Percentiles rank a stretch among this genome's conserved stretches.
These are phyloP conservation scores for Phanerodontia chrysosporium DNA, from an alignment of 768 basidiomycete species.

Conservation along the genomic window DNA sequence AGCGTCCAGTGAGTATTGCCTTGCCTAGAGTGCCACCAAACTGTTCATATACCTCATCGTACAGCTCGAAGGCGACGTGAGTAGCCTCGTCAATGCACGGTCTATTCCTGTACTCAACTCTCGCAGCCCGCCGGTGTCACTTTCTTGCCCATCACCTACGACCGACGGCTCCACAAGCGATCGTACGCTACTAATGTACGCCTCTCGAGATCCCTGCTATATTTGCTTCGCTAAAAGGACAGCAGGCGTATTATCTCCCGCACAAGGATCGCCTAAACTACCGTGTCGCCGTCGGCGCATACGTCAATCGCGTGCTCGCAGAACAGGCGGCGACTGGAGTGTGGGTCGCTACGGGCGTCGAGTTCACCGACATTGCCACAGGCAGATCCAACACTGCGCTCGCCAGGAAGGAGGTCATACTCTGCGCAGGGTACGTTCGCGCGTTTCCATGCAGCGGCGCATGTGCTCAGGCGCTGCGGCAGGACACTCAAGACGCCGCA, in stretches of 20 bases:
- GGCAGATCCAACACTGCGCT: constrained; percentile 28
- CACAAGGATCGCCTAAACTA: constrained; percentile 27
- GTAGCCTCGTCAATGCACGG: not conserved
- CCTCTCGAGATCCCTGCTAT: not conserved
- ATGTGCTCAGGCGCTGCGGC: not conserved
- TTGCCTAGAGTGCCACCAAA: not conserved
- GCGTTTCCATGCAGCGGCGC: not conserved
- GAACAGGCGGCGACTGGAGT: constrained; percentile 5
- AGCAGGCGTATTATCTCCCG: constrained; percentile 19
- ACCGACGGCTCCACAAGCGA: constrained; percentile 13
- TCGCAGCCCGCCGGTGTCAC: constrained; percentile 7
- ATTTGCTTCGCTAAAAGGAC: not conserved
- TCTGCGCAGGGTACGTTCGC: constrained; percentile 13
- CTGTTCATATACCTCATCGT: not conserved
- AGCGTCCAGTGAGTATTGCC: constrained; percentile 13
- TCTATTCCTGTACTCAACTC: too few species aligned
- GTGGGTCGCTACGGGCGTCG: constrained; percentile 35
- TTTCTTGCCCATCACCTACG: constrained; percentile 15
- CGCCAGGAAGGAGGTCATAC: constrained; percentile 47
- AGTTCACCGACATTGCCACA: constrained; percentile 32
- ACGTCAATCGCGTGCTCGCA: constrained; percentile 25
- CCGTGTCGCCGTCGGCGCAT: constrained; percentile 23
- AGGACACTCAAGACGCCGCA: constrained; percentile 6
- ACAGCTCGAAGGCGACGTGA: constrained; percentile 20
- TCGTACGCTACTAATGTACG: constrained; percentile 23